Evolutionary conservation across 495 filamentous ascomycete genomes (phyloP).

Genomic region (Choiromyces venosus): DNA sequence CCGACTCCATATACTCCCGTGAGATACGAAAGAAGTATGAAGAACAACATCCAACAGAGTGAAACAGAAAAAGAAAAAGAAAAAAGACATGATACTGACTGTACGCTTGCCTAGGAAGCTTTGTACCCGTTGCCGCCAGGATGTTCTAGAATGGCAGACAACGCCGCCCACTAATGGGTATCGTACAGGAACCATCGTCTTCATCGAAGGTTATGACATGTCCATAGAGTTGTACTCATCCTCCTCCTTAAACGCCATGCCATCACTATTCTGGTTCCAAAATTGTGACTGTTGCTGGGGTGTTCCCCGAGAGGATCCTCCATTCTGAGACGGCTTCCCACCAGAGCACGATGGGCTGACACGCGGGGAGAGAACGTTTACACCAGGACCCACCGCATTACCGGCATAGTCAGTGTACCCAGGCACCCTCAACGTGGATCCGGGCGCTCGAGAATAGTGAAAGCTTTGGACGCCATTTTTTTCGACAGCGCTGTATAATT

Average conservation of each 20-base stretch:
- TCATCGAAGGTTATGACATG: slow-evolving; percentile 47
- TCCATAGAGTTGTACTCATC: slow-evolving; percentile 89
- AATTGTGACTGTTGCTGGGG: slow-evolving; percentile 56
- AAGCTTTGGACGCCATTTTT: slow-evolving; percentile 61
- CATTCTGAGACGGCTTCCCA: slow-evolving; percentile 37
- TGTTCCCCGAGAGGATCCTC: slow-evolving; percentile 36
- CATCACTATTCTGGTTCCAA: slow-evolving; percentile 66
- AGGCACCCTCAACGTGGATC: slow-evolving; percentile 80
- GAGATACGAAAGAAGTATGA: neutral
- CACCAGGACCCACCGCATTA: slow-evolving; percentile 53
- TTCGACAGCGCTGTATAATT: slow-evolving; percentile 76
- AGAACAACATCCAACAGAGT: slow-evolving; percentile 16
- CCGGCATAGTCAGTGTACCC: slow-evolving; percentile 89
- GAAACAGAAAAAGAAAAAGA: slow-evolving; percentile 22
- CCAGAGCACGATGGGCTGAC: slow-evolving; percentile 34
- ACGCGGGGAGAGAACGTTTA: slow-evolving; percentile 34
- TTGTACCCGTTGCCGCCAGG: slow-evolving; percentile 30
- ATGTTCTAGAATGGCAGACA: slow-evolving; percentile 18
- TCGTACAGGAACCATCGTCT: slow-evolving; percentile 7
- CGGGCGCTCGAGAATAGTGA: slow-evolving; percentile 75
- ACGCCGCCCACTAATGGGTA: slow-evolving; percentile 12
- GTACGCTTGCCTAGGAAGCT: slow-evolving; percentile 26
- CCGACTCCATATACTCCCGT: neutral
- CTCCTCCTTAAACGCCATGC: slow-evolving; percentile 80
- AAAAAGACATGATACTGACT: slow-evolving; percentile 26